Evolutionary conservation across 345 rosid species (phyloP).

Genomic region (Angophora floribunda): DNA sequence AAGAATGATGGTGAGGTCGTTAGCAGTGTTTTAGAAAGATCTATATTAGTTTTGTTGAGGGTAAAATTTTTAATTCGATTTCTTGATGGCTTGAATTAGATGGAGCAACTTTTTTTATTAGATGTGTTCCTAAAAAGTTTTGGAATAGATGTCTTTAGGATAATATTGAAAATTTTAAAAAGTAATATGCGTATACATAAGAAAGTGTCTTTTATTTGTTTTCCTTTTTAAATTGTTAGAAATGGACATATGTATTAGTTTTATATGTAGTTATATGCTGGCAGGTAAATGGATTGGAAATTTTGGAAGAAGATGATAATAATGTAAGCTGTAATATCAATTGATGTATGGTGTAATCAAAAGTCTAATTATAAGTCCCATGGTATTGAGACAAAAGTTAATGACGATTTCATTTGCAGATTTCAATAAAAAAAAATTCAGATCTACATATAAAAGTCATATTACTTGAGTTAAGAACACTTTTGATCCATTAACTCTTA

Average conservation of each 20-base stretch:
- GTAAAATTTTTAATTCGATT: too few relatives aligned
- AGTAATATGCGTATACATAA: background rate
- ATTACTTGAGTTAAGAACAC: background rate
- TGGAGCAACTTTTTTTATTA: too few relatives aligned
- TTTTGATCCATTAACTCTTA: background rate
- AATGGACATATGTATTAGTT: background rate
- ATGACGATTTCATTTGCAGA: background rate
- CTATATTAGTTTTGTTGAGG: too few relatives aligned
- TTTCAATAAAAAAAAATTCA: background rate
- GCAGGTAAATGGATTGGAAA: background rate
- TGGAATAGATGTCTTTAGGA: background rate
- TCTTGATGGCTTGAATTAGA: too few relatives aligned
- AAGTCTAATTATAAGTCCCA: too few relatives aligned
- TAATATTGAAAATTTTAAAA: background rate
- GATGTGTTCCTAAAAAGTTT: background rate
- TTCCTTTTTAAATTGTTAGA: background rate
- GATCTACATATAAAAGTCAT: background rate
- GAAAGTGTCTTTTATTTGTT: background rate
- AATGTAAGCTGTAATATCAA: too few relatives aligned
- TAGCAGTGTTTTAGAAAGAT: too few relatives aligned
- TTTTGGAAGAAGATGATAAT: background rate
- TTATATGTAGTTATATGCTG: background rate
- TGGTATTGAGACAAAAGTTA: background rate
- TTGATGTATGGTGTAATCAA: too few relatives aligned
- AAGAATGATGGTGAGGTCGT: too few relatives aligned